Base-by-base conservation (phyloP, 352 stramenopile species). In the Globisporangium spinosum region DNA sequence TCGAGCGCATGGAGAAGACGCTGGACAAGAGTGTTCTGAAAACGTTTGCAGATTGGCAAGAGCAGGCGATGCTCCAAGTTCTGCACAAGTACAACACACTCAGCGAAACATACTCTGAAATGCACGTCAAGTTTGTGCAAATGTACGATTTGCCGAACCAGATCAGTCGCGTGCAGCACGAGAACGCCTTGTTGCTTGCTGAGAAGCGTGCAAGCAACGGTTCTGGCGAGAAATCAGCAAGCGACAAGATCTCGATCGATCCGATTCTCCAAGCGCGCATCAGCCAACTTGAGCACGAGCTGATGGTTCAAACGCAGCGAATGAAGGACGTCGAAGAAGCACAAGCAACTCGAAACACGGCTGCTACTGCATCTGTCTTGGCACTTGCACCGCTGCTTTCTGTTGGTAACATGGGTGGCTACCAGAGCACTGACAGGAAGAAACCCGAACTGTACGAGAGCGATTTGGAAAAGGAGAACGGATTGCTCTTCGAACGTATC, bases 21-120 rank as follows among this genome's bases (percentile, higher is more conserved):
- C 64, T 94, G 12, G 74, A 82, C n/a, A 74, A 81, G 45, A 91
- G 87, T 57, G 79, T 92, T 4, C 58, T 80, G 3, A 82, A 82
- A n/a, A 70, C 72, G 0, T 72, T 83, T 54, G 76, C 76, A 0
- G 80, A 89, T n/a, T 70, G 72, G 0, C 76, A 81, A n/a, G 69
- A 87, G 43, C 59, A 47, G 29, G 66, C 71, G 25, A 60, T 85
- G 29, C 20, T 71, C 32, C 62, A 68, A 1, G 25, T 89, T 2
- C 65, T 87, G 32, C 58, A 64, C 27, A 82, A 83, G 55, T 79
- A 89, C 55, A 70, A 70, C 5, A 61, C 54, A 23, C 58, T 93
- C 20, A 72, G 74, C 22, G 72, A 87, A 61, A 73, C 65, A 23
- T 87, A 79, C 35, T 76, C 68, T 4, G 70, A 83, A 22, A 66